phyloP scores from a whole-genome alignment of 805 yeast genomes.

The Metschnikowia noctiluminum region DNA sequence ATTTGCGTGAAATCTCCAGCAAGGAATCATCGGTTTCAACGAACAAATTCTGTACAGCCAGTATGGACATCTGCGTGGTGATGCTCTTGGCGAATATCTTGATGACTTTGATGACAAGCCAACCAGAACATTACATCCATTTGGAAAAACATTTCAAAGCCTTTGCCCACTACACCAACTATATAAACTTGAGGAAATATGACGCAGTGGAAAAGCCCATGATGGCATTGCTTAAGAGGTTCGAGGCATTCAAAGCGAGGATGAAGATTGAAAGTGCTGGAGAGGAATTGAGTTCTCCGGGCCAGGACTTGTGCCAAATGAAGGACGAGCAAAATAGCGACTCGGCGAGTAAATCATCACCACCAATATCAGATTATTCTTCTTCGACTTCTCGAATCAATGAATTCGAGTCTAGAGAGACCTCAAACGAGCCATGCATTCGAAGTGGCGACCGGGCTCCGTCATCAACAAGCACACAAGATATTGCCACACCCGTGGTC shows the following conservation, averaged over 20 bases:
- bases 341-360: conserved; percentile 1
- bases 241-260: conserved; percentile 8
- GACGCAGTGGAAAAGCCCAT: conserved; percentile 16
- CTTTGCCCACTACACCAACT: conserved; percentile 14
- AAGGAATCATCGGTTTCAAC: not conserved
- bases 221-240: conserved; percentile 8
- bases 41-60: conserved; percentile 12
- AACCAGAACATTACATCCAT: conserved; percentile 17
- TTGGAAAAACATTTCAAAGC: conserved; percentile 16
- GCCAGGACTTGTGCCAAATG: not conserved
- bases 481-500: too few species aligned
- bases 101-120: conserved; percentile 15
- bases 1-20: not conserved
- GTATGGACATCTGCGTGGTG: conserved; percentile 17
- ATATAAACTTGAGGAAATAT: conserved; percentile 17
- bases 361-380: conserved; percentile 2
- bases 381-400: not conserved
- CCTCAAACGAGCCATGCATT: too few species aligned
- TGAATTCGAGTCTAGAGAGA: too few species aligned
- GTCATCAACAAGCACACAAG: too few species aligned
- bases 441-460: too few species aligned
- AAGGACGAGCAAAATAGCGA: not conserved
- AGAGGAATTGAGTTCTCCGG: too few species aligned
- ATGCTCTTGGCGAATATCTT: conserved; percentile 15
- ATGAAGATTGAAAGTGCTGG: not conserved